Conservation (phyloP, 2,329 filamentous ascomycete species). For the Fusarium sp. region DNA sequence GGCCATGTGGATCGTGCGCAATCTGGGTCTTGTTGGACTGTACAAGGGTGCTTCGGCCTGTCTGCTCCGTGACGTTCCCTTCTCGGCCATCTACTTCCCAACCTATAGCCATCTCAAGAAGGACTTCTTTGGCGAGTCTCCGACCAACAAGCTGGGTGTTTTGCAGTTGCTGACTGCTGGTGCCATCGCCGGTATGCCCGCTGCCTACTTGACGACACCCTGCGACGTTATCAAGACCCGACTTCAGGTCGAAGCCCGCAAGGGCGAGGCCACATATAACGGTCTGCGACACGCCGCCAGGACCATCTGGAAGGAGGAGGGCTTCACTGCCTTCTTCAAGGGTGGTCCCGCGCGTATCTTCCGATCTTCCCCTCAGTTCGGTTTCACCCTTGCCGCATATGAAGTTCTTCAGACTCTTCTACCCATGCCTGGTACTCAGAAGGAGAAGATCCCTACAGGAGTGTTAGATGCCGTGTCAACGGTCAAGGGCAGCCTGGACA, state of each 20-base stretch:
- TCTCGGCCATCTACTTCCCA: conserved; percentile 99
- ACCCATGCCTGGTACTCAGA: conserved; percentile 74
- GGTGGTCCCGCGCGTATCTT: conserved; percentile 95
- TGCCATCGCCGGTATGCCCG: conserved; percentile 93
- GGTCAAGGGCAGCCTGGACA: conserved; percentile 49
- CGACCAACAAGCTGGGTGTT: conserved; percentile 87
- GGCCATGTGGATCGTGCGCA: conserved; percentile 97
- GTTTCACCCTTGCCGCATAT: conserved; percentile 95
- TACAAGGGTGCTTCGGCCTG: conserved; percentile 98
- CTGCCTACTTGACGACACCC: conserved; percentile 94
- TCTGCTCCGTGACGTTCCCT: conserved; percentile 94
- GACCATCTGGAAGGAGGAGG: conserved; percentile 90
- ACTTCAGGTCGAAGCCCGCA: conserved; percentile 95
- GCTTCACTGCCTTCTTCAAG: conserved; percentile 98
- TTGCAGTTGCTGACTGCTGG: conserved; percentile 92
- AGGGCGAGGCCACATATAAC: conserved; percentile 90
- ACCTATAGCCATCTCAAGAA: conserved; percentile 94
- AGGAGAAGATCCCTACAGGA: conserved; percentile 67
- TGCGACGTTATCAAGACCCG: conserved; percentile 99
- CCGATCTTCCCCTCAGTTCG: conserved; percentile 95
- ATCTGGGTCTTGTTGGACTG: conserved; percentile 90
- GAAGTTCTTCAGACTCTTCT: conserved; percentile 87
- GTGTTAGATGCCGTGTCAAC: conserved; percentile 71
- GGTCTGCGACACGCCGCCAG: conserved; percentile 86
- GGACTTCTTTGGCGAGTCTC: conserved; percentile 91